Evolutionary conservation across 2,329 filamentous ascomycete species (phyloP), one percentile per base, ranked within the genome.

Genomic region (Chaetothyriales sp.): DNA sequence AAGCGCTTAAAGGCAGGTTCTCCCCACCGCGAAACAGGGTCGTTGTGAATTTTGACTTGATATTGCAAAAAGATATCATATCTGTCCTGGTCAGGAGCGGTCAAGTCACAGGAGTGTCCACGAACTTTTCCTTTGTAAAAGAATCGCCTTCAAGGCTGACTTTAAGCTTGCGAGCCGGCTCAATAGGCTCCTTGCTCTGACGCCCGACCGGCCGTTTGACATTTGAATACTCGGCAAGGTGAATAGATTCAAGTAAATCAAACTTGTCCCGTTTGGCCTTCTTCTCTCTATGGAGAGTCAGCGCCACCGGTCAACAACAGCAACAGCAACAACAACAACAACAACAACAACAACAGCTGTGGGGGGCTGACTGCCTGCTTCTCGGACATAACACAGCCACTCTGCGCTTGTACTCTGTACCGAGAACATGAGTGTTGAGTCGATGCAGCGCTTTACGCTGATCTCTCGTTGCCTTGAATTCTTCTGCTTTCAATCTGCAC

Each of bases 161-260:
- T 57, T 74, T 70, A 49, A 74, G 73, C 40, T 65, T 68, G 61
- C 74, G 71, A 4, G 71, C 72, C 33, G 72, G 72, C 58, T 73
- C 71, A 29, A 74, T 64, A 0, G 65, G 62, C n/a, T 61, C 58
- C 54, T 71, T 69, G 9, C 69, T 71, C 48, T 64, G 66, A 13
- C 70, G 70, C 52, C 72, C 70, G 43, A 69, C 61, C 5, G 71
- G 72, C 15, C 67, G 66, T 53, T 69, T 66, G 29, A 75, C 56
- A 37, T 67, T 65, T 51, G 57, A 53, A 51, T 74, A 74, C 61
- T 75, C 72, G 5, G 67, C 61, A 52, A 68, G 67, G 52, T 73
- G 70, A 25, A 74, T 67, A 2, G 65, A 65, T 7, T 64, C 54
- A 43, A 62, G 53, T 4, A 74, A 52, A 55, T 75, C 69, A 52